Conservation (phyloP, 345 rosid species). For the Camelina neglecta region DNA sequence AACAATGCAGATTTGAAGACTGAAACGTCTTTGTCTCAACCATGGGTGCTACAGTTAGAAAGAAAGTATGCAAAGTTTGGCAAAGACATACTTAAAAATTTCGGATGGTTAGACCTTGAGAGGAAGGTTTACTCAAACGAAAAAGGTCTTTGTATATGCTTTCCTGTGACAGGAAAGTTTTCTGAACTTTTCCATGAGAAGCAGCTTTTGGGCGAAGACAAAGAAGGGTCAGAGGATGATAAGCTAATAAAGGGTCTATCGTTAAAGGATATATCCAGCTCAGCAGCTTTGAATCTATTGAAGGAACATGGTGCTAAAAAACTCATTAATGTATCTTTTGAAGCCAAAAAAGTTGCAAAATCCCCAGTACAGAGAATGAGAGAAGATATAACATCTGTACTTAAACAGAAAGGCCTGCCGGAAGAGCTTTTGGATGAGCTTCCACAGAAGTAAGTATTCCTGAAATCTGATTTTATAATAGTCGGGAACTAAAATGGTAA, state of each 20-base stretch:
- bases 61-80: constrained; percentile 73
- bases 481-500: not conserved
- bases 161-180: constrained; percentile 78
- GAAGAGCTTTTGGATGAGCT: constrained; percentile 65
- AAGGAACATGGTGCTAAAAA: constrained; percentile 63
- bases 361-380: constrained; percentile 67
- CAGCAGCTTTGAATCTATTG: constrained; percentile 61
- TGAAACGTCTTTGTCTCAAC: constrained; percentile 41
- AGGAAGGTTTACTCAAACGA: constrained; percentile 64
- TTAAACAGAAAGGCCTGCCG: constrained; percentile 58
- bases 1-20: constrained; percentile 36
- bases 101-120: constrained; percentile 85
- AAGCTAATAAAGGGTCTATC: constrained; percentile 37
- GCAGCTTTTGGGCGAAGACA: constrained; percentile 40
- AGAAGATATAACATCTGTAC: constrained; percentile 58
- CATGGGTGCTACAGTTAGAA: constrained; percentile 58
- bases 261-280: constrained; percentile 55
- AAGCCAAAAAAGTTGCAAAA: constrained; percentile 59
- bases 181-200: constrained; percentile 51
- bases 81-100: constrained; percentile 80
- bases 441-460: constrained; percentile 65
- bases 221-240: constrained; percentile 43
- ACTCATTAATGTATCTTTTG: constrained; percentile 55
- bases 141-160: constrained; percentile 65
- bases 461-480: constrained; percentile 28